Percentiles rank a stretch among this genome's conserved stretches.
Conservation (phyloP, 2,329 filamentous ascomycete species). For the Lachnellula suecica region DNA sequence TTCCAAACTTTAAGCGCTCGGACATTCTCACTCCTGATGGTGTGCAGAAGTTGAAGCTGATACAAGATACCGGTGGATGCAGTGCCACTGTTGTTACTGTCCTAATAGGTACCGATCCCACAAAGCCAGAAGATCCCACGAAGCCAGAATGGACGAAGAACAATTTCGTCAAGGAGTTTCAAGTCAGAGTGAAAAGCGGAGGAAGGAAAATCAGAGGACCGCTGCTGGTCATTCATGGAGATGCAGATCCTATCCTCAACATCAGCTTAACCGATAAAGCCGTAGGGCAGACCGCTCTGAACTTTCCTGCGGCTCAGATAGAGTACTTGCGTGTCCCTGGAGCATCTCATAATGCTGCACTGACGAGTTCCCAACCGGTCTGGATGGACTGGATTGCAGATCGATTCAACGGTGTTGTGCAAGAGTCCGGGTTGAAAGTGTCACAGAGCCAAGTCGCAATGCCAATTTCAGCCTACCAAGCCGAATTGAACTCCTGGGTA, state of each 20-base stretch:
- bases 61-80: not conserved
- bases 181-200: not conserved
- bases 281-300: not conserved
- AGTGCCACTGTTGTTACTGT: not conserved
- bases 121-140: conserved; percentile 2
- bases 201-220: conserved; percentile 10
- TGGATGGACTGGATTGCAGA: conserved; percentile 8
- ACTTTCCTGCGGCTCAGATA: not conserved
- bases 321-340: not conserved
- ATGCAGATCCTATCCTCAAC: conserved; percentile 2
- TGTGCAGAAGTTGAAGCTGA: not conserved
- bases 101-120: not conserved
- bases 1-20: conserved; percentile 1
- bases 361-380: not conserved
- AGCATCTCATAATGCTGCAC: not conserved
- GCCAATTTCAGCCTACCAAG: conserved; percentile 1
- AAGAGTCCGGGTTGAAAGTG: not conserved
- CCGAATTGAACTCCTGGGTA: not conserved
- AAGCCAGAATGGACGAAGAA: conserved; percentile 12
- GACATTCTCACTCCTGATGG: conserved; percentile 2
- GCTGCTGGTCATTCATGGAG: conserved; percentile 11
- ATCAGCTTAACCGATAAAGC: not conserved
- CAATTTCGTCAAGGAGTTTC: conserved; percentile 1
- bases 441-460: not conserved
- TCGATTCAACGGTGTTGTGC: not conserved